These are phyloP conservation scores for Platanthera zijinensis DNA, from an alignment of 106 monocot genomes.

Conservation along the genomic window DNA sequence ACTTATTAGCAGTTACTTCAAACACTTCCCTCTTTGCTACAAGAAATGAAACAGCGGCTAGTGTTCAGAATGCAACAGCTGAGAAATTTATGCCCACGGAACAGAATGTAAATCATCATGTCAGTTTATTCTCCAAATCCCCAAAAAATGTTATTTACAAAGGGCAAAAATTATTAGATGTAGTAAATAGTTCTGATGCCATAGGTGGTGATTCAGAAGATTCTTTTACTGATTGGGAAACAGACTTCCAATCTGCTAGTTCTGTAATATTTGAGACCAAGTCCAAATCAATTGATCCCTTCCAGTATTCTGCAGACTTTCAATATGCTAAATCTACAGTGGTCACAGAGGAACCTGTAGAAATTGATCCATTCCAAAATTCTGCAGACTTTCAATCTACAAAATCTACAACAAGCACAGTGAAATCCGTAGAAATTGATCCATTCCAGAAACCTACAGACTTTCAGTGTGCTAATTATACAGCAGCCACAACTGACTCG, in stretches of 20 bases:
- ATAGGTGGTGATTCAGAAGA: slow-evolving; percentile 15
- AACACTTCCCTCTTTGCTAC: background rate
- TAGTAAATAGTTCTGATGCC: slow-evolving; percentile 12
- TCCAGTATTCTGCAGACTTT: slow-evolving; percentile 23
- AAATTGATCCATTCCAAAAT: slow-evolving; percentile 5
- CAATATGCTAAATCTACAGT: slow-evolving; percentile 30
- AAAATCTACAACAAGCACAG: background rate
- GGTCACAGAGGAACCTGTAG: background rate
- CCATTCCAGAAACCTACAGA: background rate
- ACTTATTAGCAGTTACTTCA: background rate
- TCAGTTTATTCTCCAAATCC: slow-evolving; percentile 10
- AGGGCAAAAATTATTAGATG: slow-evolving; percentile 21
- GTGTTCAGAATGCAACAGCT: slow-evolving; percentile 3
- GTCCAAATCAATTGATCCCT: background rate
- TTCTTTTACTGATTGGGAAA: slow-evolving; percentile 62
- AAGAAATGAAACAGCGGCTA: slow-evolving; percentile 6
- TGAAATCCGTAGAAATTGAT: background rate
- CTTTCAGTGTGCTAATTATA: background rate
- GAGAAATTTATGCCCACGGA: slow-evolving; percentile 9
- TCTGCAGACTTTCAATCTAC: background rate
- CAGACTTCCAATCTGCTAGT: slow-evolving; percentile 56
- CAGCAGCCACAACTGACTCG: background rate
- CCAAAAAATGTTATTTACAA: slow-evolving; percentile 26
- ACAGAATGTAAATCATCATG: slow-evolving; percentile 12
- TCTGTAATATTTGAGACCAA: background rate